These are phyloP conservation scores for Lactarius sp. DNA, from an alignment of 768 basidiomycete genomes.

Conservation along the genomic window DNA sequence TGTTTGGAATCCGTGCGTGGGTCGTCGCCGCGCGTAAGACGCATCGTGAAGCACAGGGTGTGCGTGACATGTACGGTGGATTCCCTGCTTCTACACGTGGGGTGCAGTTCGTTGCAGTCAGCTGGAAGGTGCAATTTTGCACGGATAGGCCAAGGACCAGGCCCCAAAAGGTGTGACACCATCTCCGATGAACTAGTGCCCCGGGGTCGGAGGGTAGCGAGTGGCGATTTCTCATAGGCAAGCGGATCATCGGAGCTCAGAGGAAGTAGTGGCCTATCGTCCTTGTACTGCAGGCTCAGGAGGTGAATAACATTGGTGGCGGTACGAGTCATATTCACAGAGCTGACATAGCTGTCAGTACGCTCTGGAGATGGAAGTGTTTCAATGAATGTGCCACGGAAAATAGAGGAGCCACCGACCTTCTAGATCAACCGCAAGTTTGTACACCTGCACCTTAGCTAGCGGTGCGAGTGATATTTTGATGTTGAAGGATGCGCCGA, in stretches of 20 bases:
- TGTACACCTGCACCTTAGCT: conserved; percentile 75
- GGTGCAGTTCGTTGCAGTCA: conserved; percentile 55
- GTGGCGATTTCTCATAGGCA: conserved; percentile 61
- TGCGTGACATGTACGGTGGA: conserved; percentile 76
- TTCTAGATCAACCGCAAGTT: conserved; percentile 70
- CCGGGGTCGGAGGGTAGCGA: conserved; percentile 45
- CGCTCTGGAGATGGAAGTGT: conserved; percentile 52
- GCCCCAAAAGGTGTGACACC: conserved; percentile 60
- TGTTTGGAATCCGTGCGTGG: conserved; percentile 52
- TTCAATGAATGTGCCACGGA: not conserved
- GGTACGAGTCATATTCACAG: conserved; percentile 61
- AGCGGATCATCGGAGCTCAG: conserved; percentile 65
- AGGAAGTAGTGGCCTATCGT: conserved; percentile 67
- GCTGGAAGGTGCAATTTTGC: conserved; percentile 63
- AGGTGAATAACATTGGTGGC: conserved; percentile 61
- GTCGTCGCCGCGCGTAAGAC: conserved; percentile 81
- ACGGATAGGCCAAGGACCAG: conserved; percentile 85
- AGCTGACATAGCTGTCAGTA: conserved; percentile 72
- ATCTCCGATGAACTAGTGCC: conserved; percentile 52
- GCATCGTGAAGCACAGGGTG: conserved; percentile 71
- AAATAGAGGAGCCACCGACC: conserved; percentile 44
- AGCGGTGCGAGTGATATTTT: conserved; percentile 79
- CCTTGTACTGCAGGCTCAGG: conserved; percentile 53
- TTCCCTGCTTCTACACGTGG: conserved; percentile 74
- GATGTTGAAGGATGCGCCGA: conserved; percentile 79